A percentile compares a stretch with the other conserved stretches of the same genome.
phyloP scores from a whole-genome alignment of 805 yeast genomes.

The Pichia phayaonensis region DNA sequence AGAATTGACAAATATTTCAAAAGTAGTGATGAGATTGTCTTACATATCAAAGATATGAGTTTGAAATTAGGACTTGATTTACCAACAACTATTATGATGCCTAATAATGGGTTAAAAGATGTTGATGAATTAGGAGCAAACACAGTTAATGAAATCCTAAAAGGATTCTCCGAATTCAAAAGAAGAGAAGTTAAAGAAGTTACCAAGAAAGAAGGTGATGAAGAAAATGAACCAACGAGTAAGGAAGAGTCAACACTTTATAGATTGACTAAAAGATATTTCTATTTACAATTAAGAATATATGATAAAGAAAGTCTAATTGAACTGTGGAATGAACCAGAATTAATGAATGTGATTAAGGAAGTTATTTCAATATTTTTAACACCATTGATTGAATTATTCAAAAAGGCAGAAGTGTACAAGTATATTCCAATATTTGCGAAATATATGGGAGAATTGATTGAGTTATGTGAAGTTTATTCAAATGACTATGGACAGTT shows the following conservation, averaged over 20 bases:
- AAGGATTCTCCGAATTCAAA: constrained; percentile 11
- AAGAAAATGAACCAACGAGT: neutral
- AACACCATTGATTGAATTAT: constrained; percentile 63
- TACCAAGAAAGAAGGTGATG: constrained; percentile 5
- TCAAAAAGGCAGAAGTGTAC: constrained; percentile 59
- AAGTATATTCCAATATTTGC: constrained; percentile 58
- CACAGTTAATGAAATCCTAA: constrained; percentile 1
- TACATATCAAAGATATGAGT: constrained; percentile 26
- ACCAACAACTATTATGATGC: constrained; percentile 8
- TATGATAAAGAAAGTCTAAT: constrained; percentile 71
- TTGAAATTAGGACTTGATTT: constrained; percentile 12
- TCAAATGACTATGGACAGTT: constrained; percentile 37
- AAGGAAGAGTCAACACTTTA: constrained; percentile 17
- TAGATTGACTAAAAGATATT: constrained; percentile 52
- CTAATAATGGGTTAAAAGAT: constrained; percentile 9
- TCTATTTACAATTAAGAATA: constrained; percentile 56
- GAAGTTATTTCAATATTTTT: constrained; percentile 66
- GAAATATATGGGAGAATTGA: constrained; percentile 59
- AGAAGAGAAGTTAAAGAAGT: constrained; percentile 11
- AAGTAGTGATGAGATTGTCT: constrained; percentile 20
- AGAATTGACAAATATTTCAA: constrained; percentile 27
- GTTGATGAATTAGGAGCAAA: constrained; percentile 1
- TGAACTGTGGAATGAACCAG: constrained; percentile 80
- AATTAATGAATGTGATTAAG: constrained; percentile 65
- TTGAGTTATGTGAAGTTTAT: constrained; percentile 44